Evolutionary conservation across 2,329 filamentous ascomycete species (phyloP), one percentile per base, ranked within the genome.

Genomic region (Talaromyces amestolkiae): DNA sequence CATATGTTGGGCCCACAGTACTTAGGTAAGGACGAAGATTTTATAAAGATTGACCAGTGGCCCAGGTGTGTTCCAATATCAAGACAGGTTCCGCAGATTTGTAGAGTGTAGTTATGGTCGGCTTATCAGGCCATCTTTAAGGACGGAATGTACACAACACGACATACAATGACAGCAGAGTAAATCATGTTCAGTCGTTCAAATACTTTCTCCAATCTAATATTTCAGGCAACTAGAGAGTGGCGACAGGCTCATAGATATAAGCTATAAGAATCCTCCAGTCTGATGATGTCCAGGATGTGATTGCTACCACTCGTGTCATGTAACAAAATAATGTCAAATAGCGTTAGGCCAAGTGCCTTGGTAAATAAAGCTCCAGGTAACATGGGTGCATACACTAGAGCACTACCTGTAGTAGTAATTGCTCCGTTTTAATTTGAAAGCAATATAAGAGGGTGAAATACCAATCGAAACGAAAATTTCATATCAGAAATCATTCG

Each of bases 371-470:
- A 59, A 45, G 27, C 56, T 59, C 27, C 22, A 45, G 24, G 56
- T 31, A 31, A 19, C 56, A 59, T 59, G 56, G 39, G 56, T 59
- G 22, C 35, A 58, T 56, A 63, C 49, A 47, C 27, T 63, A 63
- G 24, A 37, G n/a, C 2, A 63, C 27, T 58, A 37, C 61, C 39
- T 27, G 61, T 47, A 63, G 27, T 58, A 39, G 61, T 49, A 58
- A 63, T 63, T 39, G 10, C 37, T 63, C 61, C 61, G 61, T 33
- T 59, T 59, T 59, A 59, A 45, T 59, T 45, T 59, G 22, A 15
- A 15, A 11, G 39, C 39, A 45, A 45, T 58, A 39, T 45, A 41
- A 37, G n/a, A 53, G 33, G 24, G 10, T 11, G 9, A 43, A 27
- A 31, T 31, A 39, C 15, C 49, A 54, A 43, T 53, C 31, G 24